Conservation (phyloP, 2,329 filamentous ascomycete species). For the Scedosporium minutisporum region DNA sequence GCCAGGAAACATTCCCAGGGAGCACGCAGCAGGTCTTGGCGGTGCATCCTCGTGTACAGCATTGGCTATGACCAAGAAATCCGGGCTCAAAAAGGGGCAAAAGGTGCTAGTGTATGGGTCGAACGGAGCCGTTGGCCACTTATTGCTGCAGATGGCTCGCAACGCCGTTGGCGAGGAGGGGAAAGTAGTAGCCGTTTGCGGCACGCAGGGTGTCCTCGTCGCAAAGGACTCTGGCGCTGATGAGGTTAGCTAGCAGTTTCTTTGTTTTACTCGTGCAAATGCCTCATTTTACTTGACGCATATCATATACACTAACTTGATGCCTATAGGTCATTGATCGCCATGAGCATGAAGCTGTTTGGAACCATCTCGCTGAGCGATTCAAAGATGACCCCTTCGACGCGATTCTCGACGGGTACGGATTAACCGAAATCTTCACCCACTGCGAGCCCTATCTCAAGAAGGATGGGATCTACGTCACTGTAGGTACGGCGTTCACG, state of each 20-base stretch:
- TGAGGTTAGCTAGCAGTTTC: not conserved
- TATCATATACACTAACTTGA: not conserved
- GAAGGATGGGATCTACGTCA: not conserved
- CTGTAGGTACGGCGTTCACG: not conserved
- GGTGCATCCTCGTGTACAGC: not conserved
- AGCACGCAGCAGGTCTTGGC: not conserved
- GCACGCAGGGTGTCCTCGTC: not conserved
- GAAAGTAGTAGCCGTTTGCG: not conserved
- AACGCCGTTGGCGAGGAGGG: not conserved
- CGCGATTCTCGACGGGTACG: not conserved
- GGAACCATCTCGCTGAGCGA: not conserved
- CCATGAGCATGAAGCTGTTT: not conserved
- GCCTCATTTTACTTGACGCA: not conserved
- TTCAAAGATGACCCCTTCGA: not conserved
- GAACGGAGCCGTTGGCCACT: not conserved
- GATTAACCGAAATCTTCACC: not conserved
- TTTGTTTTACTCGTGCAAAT: not conserved
- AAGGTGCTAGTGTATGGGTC: not conserved
- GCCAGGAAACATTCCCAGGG: not conserved
- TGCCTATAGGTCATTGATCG: not conserved
- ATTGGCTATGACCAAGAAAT: not conserved
- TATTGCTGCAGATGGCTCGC: not conserved
- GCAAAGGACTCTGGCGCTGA: not conserved
- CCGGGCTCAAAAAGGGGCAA: not conserved
- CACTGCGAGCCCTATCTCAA: not conserved